Conservation (phyloP, 768 basidiomycete species). For the Lentinula raphanica region DNA sequence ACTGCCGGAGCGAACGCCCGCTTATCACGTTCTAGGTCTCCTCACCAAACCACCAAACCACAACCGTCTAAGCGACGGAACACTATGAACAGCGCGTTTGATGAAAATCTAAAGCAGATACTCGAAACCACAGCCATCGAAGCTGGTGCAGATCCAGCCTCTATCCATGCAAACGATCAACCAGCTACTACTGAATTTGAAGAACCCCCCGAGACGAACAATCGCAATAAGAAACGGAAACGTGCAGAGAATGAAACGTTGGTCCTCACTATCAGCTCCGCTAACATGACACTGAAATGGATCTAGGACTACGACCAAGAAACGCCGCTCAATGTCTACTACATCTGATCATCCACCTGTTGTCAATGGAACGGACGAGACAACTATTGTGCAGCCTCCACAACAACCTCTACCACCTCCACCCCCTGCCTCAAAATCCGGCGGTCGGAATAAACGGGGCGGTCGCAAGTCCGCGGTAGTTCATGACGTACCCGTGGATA, state of each 20-base stretch:
- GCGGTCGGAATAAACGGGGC: slow-evolving; percentile 38
- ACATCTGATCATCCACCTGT: slow-evolving; percentile 53
- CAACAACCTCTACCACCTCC: slow-evolving; percentile 27
- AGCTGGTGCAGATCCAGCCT: slow-evolving; percentile 39
- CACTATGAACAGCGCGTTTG: slow-evolving; percentile 97
- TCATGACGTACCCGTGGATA: slow-evolving; percentile 25
- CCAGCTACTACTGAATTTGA: slow-evolving; percentile 35
- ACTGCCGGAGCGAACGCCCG: slow-evolving; percentile 42
- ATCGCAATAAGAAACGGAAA: slow-evolving; percentile 65
- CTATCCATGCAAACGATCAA: slow-evolving; percentile 29
- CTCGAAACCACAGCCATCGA: slow-evolving; percentile 72
- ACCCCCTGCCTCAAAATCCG: slow-evolving; percentile 21
- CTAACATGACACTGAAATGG: neutral
- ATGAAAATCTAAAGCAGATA: slow-evolving; percentile 77
- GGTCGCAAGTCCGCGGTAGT: slow-evolving; percentile 33
- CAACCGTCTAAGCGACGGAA: slow-evolving; percentile 83
- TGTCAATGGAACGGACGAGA: slow-evolving; percentile 22
- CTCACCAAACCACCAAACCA: slow-evolving; percentile 37
- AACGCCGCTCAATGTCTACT: slow-evolving; percentile 73
- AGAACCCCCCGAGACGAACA: slow-evolving; percentile 41
- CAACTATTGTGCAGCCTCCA: neutral
- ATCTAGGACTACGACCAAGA: slow-evolving; percentile 44
- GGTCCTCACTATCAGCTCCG: slow-evolving; percentile 23
- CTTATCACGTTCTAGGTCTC: slow-evolving; percentile 73
- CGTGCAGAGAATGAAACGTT: slow-evolving; percentile 69